These are phyloP conservation scores for Cercospora citrullina DNA, from an alignment of 2,329 filamentous ascomycete genomes.

Conservation along the genomic window DNA sequence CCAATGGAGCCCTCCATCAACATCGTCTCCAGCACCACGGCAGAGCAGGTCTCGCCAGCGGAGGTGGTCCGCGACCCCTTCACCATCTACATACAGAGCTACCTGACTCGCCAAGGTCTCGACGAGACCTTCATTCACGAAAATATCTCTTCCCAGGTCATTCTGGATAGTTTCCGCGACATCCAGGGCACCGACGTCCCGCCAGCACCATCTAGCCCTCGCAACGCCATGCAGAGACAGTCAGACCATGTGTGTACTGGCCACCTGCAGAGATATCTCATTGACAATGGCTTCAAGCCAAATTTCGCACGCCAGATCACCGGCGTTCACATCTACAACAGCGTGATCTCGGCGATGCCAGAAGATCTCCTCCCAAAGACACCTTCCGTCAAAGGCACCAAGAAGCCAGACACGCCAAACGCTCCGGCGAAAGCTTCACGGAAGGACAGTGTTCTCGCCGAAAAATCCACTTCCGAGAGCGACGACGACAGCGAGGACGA, in stretches of 20 bases:
- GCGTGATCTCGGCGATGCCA: conserved; percentile 4
- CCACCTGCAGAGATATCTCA: conserved; percentile 9
- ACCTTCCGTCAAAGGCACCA: background rate
- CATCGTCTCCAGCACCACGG: background rate
- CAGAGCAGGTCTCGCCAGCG: conserved; percentile 10
- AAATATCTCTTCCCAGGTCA: conserved; percentile 1
- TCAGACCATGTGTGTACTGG: conserved; percentile 1
- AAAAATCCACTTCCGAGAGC: background rate
- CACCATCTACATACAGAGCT: background rate
- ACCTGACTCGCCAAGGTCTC: background rate
- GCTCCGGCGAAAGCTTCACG: background rate
- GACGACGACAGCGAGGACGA: conserved; percentile 7
- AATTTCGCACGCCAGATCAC: background rate
- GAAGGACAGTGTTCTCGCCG: background rate
- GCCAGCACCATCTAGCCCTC: background rate
- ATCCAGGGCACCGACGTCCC: background rate
- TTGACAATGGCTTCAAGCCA: conserved; percentile 3
- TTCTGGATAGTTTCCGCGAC: background rate
- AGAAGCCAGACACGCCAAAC: background rate
- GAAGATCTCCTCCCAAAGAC: conserved; percentile 2
- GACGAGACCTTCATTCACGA: conserved; percentile 3
- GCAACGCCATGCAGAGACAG: background rate
- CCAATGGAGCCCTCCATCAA: background rate
- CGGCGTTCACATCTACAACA: conserved; percentile 5
- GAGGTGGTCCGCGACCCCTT: background rate